Evolutionary conservation across 23 red algal species (phyloP).

Genomic region (Pyropia haitanensis): DNA sequence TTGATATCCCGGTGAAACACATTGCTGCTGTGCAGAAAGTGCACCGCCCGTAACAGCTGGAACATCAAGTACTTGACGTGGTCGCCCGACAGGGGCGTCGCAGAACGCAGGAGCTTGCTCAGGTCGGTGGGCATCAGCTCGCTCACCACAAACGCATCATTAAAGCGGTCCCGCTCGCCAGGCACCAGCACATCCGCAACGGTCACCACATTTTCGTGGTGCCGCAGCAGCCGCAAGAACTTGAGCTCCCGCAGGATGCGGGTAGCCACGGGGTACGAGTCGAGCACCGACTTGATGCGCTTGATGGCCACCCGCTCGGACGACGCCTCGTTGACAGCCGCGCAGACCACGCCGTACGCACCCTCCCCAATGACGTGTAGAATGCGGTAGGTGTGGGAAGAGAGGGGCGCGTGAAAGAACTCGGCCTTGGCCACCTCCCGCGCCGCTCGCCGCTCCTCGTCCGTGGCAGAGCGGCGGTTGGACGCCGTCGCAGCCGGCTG

Average conservation of each 20-base stretch:
- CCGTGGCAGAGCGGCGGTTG: neutral
- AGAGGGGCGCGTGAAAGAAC: conserved; percentile 46
- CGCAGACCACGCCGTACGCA: conserved; percentile 87
- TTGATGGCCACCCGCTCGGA: conserved; percentile 84
- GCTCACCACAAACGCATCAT: conserved; percentile 91
- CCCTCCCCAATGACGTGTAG: conserved; percentile 82
- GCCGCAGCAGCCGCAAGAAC: conserved; percentile 79
- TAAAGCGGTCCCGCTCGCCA: conserved; percentile 60
- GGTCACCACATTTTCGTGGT: conserved; percentile 90
- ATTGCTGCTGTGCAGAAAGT: conserved; percentile 73
- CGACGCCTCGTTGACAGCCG: conserved; percentile 55
- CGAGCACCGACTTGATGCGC: conserved; percentile 79
- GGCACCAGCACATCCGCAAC: conserved; percentile 76
- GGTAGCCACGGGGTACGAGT: conserved; percentile 68
- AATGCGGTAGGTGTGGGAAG: conserved; percentile 35
- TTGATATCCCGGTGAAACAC: conserved; percentile 95
- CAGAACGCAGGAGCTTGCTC: conserved; percentile 59
- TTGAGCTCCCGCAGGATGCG: conserved; percentile 93
- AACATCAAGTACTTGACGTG: conserved; percentile 88
- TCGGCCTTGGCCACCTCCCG: conserved; percentile 27
- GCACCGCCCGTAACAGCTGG: conserved; percentile 75
- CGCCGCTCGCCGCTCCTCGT: conserved; percentile 25
- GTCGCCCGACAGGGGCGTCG: conserved; percentile 48
- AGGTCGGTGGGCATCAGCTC: conserved; percentile 97
- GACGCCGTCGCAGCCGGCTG: too few species aligned